These are phyloP conservation scores for Spergularia bocconei DNA, from an alignment of 148 eudicot species.

Conservation along the genomic window DNA sequence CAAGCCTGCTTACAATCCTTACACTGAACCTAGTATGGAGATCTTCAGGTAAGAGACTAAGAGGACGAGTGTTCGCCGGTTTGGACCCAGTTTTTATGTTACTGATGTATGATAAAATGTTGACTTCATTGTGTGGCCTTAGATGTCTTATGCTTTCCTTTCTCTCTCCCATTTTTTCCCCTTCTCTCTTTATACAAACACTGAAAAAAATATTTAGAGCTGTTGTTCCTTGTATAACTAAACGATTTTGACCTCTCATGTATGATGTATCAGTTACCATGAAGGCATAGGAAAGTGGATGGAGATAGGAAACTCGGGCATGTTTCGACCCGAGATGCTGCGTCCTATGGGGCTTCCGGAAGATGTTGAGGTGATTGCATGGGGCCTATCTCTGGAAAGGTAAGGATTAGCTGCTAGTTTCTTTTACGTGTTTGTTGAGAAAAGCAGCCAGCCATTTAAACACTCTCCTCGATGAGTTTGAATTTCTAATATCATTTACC, in stretches of 20 bases:
- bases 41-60: slow-evolving; percentile 62
- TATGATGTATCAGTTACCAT: slow-evolving; percentile 56
- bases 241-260: not conserved
- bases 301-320: slow-evolving; percentile 89
- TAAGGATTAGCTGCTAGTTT: slow-evolving; percentile 12
- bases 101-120: not conserved
- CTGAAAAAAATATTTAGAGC: not conserved
- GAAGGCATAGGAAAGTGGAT: slow-evolving; percentile 91
- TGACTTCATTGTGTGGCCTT: not conserved
- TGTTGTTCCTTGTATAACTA: no score
- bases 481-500: not conserved
- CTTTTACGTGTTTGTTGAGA: no score
- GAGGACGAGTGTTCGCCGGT: not conserved
- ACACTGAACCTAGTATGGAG: slow-evolving; percentile 98
- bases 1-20: slow-evolving; percentile 97
- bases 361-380: slow-evolving; percentile 92
- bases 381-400: slow-evolving; percentile 99
- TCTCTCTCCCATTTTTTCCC: not conserved
- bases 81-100: not conserved
- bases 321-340: slow-evolving; percentile 96
- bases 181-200: not conserved
- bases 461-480: not conserved
- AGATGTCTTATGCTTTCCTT: not conserved
- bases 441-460: not conserved
- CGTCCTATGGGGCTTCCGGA: slow-evolving; percentile 97